phyloP scores from a whole-genome alignment of 345 rosid species.

The Citrus sp. region DNA sequence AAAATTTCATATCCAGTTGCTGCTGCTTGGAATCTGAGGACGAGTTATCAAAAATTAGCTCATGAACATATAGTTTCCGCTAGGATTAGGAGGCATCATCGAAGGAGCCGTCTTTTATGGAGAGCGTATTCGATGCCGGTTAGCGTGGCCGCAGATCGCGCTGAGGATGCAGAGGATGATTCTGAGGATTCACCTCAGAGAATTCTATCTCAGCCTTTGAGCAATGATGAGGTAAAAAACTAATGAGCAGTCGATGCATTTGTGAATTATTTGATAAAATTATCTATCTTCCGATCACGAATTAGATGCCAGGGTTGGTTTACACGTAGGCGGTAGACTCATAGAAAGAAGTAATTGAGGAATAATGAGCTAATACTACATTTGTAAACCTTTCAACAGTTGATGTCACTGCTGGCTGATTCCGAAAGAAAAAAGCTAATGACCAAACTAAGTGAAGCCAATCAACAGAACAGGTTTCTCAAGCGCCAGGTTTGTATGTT shows the following conservation, averaged over 20 bases:
- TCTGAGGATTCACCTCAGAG: conserved; percentile 38
- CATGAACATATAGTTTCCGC: conserved; percentile 20
- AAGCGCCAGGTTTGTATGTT: conserved; percentile 66
- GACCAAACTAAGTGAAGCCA: conserved; percentile 85
- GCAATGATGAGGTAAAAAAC: conserved; percentile 52
- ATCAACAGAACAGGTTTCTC: conserved; percentile 82
- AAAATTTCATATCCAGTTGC: conserved; percentile 15
- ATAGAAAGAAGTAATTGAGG: background rate
- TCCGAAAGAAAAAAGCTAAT: conserved; percentile 68
- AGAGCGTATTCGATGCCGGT: conserved; percentile 38
- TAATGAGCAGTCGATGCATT: background rate
- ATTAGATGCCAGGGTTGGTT: background rate
- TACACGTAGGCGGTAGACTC: too few species aligned
- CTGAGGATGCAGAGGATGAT: conserved; percentile 24
- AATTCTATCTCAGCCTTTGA: conserved; percentile 42
- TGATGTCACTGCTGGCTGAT: conserved; percentile 63
- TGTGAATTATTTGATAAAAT: background rate
- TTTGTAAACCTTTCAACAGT: conserved; percentile 30
- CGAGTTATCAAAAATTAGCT: conserved; percentile 23
- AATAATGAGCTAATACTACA: background rate
- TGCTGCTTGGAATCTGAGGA: conserved; percentile 13
- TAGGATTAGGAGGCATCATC: conserved; percentile 29
- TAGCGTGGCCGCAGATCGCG: conserved; percentile 38
- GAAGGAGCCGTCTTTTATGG: conserved; percentile 25
- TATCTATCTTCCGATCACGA: background rate